Conservation (phyloP, 202 grass and related monocot species). For the Elaeis oleifera region DNA sequence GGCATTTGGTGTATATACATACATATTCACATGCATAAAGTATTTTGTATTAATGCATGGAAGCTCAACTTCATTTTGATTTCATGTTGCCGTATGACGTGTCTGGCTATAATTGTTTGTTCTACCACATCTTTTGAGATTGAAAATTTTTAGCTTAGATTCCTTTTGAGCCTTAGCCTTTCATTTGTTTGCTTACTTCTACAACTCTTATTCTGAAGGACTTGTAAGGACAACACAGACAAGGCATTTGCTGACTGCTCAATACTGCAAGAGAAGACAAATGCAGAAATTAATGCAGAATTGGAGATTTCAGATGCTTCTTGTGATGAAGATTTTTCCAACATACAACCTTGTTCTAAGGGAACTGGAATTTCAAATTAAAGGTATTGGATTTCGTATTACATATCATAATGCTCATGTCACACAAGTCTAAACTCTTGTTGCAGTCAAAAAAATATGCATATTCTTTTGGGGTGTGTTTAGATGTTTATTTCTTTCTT, state of each 20-base stretch:
- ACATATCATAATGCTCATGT: too few relatives aligned
- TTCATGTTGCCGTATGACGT: too few relatives aligned
- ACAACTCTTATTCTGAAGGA: slow-evolving; percentile 46
- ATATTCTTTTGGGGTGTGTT: background rate
- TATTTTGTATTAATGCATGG: too few relatives aligned
- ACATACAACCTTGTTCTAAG: background rate
- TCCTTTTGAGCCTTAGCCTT: slow-evolving; percentile 1
- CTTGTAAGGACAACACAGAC: slow-evolving; percentile 83
- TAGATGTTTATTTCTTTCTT: slow-evolving; percentile 21
- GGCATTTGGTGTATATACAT: too few relatives aligned
- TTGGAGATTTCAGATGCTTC: slow-evolving; percentile 87
- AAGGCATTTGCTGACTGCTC: slow-evolving; percentile 70
- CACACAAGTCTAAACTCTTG: too few relatives aligned
- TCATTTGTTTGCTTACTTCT: background rate
- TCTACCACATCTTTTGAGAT: too few relatives aligned
- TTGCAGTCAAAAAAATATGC: too few relatives aligned
- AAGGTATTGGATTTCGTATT: background rate
- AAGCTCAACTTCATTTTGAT: too few relatives aligned
- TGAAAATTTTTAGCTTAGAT: too few relatives aligned
- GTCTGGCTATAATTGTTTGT: too few relatives aligned
- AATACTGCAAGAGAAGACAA: slow-evolving; percentile 90
- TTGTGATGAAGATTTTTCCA: slow-evolving; percentile 62
- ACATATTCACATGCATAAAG: too few relatives aligned
- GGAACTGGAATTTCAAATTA: slow-evolving; percentile 20
- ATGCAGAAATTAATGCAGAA: slow-evolving; percentile 94